Base-by-base conservation (phyloP, 768 basidiomycete species). In the Calocybe cyanea region DNA sequence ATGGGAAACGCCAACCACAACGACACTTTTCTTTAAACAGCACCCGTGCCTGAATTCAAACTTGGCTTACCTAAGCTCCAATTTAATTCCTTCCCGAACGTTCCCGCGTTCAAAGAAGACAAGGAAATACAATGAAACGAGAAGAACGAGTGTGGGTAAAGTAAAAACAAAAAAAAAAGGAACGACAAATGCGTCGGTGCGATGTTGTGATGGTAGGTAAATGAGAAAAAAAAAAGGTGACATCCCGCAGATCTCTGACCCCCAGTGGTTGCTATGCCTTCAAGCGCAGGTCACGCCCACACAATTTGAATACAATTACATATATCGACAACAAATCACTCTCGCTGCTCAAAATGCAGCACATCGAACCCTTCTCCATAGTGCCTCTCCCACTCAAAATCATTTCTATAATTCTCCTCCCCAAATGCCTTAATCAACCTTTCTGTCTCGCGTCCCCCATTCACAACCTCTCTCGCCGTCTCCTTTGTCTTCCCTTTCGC, bases 311-410 rank as follows among this genome's bases (percentile, higher is more conserved):
- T n/a, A n/a, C n/a, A n/a, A n/a, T n/a, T n/a, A n/a, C n/a, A n/a
- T n/a, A n/a, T n/a, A n/a, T n/a, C n/a, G n/a, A n/a, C 25, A 39
- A 30, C 43, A 40, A 33, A 21, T 37, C 46, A 20, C 37, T 28
- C 19, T 31, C 11, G n/a, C 42, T 20, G 34, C 20, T 18, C 24
- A 32, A 81, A 73, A 70, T 88, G 78, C 47, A 87, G 55, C 3
- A 89, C 82, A 58, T 89, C 83, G 46, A 69, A 88, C 2, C 87
- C 87, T 34, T 63, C 56, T 8, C 86, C 86, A 57, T 90, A 90
- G 13, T 52, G 64, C 19, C 44, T 63, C 3, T 83, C 74, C 87
- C 87, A 88, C 56, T 87, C 73, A 57, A 89, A 89, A 41, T 77
- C 71, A 47, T 73, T 80, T 49, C 72, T 65, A 34, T 83, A 79